Base-by-base conservation (phyloP, 2,329 filamentous ascomycete genomes). In the Exophiala bonariae region DNA sequence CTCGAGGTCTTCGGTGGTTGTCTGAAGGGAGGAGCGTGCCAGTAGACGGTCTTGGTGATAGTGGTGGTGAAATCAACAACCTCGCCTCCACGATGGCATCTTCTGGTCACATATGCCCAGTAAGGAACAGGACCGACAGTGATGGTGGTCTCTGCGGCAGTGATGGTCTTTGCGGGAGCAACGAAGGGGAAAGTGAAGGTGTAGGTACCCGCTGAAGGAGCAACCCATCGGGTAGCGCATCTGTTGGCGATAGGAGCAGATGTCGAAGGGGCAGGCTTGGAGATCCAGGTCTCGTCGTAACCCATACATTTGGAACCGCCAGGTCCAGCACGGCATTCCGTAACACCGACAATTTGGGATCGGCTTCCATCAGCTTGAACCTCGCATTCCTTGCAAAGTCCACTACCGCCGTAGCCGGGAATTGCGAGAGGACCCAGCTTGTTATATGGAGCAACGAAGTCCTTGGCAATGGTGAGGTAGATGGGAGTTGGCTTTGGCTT, bases 381-480 rank as follows among this genome's bases (percentile, higher is more conserved):
- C 10, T 41, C 37, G 31, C 54, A 55, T 9, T 45, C 49, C 17
- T 47, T 39, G 46, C 54, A 55, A 31, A 57, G 48, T 16, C 51
- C 54, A 31, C 54, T 54, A 17, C 54, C 54, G 20, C 31, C 51
- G 38, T 49, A 57, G 18, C 54, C 54, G 5, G 54, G 54, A 28
- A 57, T 52, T 31, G 51, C 54, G 41, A 57, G 41, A 17, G 51
- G 49, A 38, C 54, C 54, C 14, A 57, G 36, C 33, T 52, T 42
- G 37, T 57, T 52, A 38, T 54, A 57, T 32, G 54, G 49, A 13
- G 47, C 49, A 30, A 42, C 37, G 41, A 47, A 57, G 30, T 57
- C 49, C 37, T 57, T 57, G 18, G 43, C 47, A 31, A 54, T 31
- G 22, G 48, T 55, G 13, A 54, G 28, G 19, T 43, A 38, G 11